These are phyloP conservation scores for Ilyonectria mors-panacis DNA, from an alignment of 2,329 filamentous ascomycete species.

Conservation along the genomic window DNA sequence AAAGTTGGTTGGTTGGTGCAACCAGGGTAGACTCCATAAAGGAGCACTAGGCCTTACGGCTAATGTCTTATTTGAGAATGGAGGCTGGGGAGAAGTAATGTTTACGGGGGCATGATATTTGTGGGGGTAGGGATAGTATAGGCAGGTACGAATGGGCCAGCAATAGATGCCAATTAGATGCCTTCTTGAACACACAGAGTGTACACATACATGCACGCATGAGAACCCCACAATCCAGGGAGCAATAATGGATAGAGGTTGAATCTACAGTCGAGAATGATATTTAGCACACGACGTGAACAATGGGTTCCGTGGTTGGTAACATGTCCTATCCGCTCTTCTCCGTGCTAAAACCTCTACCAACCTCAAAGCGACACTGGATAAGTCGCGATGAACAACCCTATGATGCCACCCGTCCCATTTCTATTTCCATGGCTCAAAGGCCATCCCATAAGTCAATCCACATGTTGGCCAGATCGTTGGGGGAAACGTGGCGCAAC, in stretches of 20 bases:
- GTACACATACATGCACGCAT: no score
- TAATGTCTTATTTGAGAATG: not conserved
- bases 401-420: not conserved
- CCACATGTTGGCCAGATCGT: not conserved
- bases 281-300: not conserved
- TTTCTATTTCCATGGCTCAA: slow-evolving; percentile 10
- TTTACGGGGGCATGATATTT: not conserved
- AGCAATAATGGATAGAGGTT: not conserved
- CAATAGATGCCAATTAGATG: not conserved
- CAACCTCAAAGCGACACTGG: slow-evolving; percentile 16
- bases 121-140: not conserved
- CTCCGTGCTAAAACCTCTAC: slow-evolving; percentile 5
- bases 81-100: not conserved
- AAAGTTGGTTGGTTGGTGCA: not conserved
- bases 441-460: slow-evolving; percentile 21
- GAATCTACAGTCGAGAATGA: not conserved
- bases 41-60: not conserved
- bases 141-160: not conserved
- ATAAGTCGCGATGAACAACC: slow-evolving; percentile 32
- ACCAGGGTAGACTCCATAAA: not conserved
- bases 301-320: not conserved
- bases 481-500: not conserved
- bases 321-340: not conserved
- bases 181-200: not conserved
- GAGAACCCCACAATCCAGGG: not conserved